phyloP scores from a whole-genome alignment of 2,329 filamentous ascomycete species.

The Scedosporium minutisporum region DNA sequence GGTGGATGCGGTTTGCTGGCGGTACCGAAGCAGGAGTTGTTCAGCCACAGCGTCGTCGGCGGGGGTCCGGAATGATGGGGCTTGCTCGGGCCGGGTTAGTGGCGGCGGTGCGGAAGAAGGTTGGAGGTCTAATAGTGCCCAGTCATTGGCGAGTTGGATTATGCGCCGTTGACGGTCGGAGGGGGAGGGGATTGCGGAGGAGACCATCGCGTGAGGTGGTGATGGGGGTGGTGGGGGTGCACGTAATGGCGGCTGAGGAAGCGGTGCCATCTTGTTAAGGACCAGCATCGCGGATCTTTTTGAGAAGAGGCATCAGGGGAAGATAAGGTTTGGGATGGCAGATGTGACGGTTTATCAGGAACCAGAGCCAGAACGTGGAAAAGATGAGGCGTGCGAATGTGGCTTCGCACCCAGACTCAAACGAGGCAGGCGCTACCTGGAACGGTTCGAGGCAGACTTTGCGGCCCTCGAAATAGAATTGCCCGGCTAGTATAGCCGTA shows the following conservation, averaged over 20 bases:
- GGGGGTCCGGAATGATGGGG: constrained; percentile 33
- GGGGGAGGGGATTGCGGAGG: background rate
- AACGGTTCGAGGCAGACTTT: background rate
- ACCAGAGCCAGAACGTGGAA: background rate
- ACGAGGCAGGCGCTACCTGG: background rate
- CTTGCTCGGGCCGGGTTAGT: constrained; percentile 30
- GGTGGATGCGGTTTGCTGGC: constrained; percentile 19
- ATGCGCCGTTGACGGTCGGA: constrained; percentile 27
- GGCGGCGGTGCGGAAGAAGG: constrained; percentile 27
- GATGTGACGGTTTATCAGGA: background rate
- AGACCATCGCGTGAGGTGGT: background rate
- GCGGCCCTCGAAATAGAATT: background rate
- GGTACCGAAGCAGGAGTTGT: constrained; percentile 39
- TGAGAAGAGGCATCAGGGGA: background rate
- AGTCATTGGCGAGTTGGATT: constrained; percentile 39
- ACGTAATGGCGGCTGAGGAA: background rate
- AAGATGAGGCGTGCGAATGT: background rate
- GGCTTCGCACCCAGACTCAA: background rate
- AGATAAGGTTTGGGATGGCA: background rate
- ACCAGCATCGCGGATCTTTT: background rate
- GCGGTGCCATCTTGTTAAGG: background rate
- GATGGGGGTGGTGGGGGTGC: background rate
- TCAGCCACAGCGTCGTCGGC: constrained; percentile 45
- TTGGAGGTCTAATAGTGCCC: constrained; percentile 33
- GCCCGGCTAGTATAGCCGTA: background rate